phyloP scores from a whole-genome alignment of 2,329 filamentous ascomycete genomes.

The Hysterium pulicare region DNA sequence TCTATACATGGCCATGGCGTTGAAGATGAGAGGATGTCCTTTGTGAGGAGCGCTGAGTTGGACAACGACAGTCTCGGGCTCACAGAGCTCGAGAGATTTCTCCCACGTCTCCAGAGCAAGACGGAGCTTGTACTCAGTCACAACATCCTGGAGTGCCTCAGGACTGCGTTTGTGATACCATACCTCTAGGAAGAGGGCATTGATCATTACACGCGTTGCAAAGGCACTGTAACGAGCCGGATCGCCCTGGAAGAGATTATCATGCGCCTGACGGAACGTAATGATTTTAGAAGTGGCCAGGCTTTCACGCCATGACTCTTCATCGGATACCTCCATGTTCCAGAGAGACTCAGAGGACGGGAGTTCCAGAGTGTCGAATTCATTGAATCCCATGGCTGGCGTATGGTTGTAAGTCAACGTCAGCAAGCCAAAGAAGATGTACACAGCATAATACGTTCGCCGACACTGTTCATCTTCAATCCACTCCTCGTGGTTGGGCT shows the following conservation, averaged over 20 bases:
- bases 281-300: conserved; percentile 68
- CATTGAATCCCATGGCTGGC: conserved; percentile 95
- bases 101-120: conserved; percentile 98
- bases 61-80: conserved; percentile 83
- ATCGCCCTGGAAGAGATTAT: conserved; percentile 93
- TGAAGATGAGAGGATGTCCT: conserved; percentile 94
- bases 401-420: conserved; percentile 98
- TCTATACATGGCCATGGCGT: conserved; percentile 94
- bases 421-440: conserved; percentile 96
- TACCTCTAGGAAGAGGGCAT: conserved; percentile 93
- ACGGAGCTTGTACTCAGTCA: conserved; percentile 96
- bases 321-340: conserved; percentile 79
- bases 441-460: conserved; percentile 96
- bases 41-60: conserved; percentile 92
- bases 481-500: conserved; percentile 84
- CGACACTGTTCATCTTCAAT: conserved; percentile 95
- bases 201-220: conserved; percentile 97
- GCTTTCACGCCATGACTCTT: conserved; percentile 78
- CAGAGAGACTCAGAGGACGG: conserved; percentile 92
- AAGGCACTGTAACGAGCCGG: conserved; percentile 91
- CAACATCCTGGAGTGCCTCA: conserved; percentile 94
- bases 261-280: conserved; percentile 91
- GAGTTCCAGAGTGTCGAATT: conserved; percentile 89
- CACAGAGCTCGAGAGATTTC: conserved; percentile 88
- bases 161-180: conserved; percentile 99